Evolutionary conservation across 2,329 filamentous ascomycete genomes (phyloP), one percentile per base, ranked within the genome.

Genomic region (Colletotrichum tropicale): DNA sequence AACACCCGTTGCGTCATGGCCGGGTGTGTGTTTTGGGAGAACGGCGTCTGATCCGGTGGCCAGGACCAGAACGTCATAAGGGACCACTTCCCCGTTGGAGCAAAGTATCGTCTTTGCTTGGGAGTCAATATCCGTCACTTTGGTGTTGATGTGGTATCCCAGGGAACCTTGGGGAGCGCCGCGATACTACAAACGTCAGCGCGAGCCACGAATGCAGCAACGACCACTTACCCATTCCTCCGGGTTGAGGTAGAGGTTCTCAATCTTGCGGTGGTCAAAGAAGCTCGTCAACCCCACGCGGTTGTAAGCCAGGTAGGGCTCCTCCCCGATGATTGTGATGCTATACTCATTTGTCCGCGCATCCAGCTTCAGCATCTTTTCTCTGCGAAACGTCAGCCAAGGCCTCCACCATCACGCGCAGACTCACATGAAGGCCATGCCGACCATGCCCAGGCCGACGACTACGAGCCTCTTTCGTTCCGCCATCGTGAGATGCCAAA

Each of bases 371-470:
- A 98, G 89, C 12, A 98, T 85, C 85, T 98, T 98, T 85, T 98
- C 96, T 80, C 95, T 98, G 79, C 9, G 66, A 34, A 24, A 61
- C 18, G 38, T 48, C 13, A 58, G 69, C 9, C 5, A 38, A 16
- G 13, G 34, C 24, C 36, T 0, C 21, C 34, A 18, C 0, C 34
- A 21, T 0, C 21, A 13, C 15, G 9, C 12, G 36, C 13, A 64
- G 12, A 88, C 93, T 89, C 86, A 96, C 94, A 98, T 95, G 83
- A 98, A 96, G 56, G 94, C 93, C 79, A 97, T 94, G 52, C 94
- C 95, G 60, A 98, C 96, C 96, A 98, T 98, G 4, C 96, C 96
- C 85, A 98, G 85, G 12, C 96, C 96, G 52, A 98, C 95, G 48
- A 98, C 92, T 3, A 98, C 95, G 43, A 98, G 86, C 81, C 89